Percentiles rank a stretch among this genome's conserved stretches.
Evolutionary conservation across 345 rosid genomes (phyloP).

Genomic region (Clarkia xantiana): DNA sequence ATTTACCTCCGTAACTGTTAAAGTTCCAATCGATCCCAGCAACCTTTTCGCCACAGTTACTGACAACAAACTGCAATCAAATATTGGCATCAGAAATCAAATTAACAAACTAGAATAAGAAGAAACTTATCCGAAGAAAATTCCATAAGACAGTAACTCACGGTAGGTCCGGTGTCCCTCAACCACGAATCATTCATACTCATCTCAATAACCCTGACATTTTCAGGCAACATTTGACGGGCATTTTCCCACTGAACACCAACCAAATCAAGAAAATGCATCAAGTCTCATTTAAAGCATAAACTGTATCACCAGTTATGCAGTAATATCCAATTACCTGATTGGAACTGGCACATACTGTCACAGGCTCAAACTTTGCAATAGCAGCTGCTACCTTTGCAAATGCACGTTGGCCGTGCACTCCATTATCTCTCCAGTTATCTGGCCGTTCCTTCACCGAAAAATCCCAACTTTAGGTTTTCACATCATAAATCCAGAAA

Average conservation of each 20-base stretch:
- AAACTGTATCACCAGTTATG: not conserved
- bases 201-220: conserved; percentile 76
- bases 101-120: not conserved
- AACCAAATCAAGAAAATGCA: conserved; percentile 1
- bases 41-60: conserved; percentile 27
- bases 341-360: conserved; percentile 73
- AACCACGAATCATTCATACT: conserved; percentile 96
- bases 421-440: conserved; percentile 71
- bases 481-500: not conserved
- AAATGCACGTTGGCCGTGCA: conserved; percentile 48
- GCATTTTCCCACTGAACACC: conserved; percentile 69
- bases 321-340: conserved; percentile 33
- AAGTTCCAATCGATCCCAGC: conserved; percentile 92
- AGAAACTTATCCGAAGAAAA: too few species aligned
- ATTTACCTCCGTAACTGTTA: conserved; percentile 80
- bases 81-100: not conserved
- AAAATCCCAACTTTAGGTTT: not conserved
- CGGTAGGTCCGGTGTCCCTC: conserved; percentile 92
- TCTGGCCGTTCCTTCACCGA: conserved; percentile 67
- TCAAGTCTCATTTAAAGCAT: not conserved
- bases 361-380: conserved; percentile 65
- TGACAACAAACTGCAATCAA: conserved; percentile 44
- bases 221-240: conserved; percentile 50
- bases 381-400: conserved; percentile 60
- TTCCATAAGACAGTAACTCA: conserved; percentile 21